Evolutionary conservation across 1,284 basidiomycete species (phyloP), one percentile per base, ranked within the genome.

Genomic region (Fomitopsis palustris): DNA sequence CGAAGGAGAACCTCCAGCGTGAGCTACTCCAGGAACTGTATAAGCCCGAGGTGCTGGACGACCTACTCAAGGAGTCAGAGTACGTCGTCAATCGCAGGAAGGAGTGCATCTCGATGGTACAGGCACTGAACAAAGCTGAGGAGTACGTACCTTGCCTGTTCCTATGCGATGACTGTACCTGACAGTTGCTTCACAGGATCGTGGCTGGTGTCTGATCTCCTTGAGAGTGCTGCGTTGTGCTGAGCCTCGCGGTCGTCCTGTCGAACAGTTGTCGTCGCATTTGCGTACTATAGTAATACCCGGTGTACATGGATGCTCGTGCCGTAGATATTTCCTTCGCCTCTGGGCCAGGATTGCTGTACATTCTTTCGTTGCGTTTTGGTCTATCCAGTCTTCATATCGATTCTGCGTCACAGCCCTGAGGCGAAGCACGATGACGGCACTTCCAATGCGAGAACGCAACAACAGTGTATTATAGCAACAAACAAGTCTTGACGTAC

Each of bases 1-100:
- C 95, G 63, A 98, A 98, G 78, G 95, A 98, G 76, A 88, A 92
- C 72, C 79, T 97, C 64, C 95, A 97, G 76, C 83, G 87, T 64
- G 94, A 96, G 76, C 81, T 97, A 49, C 76, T 97, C 58, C 88
- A 93, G 69, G 92, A 95, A 75, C 78, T 95, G 29, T 95, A 95
- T 78, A 93, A 95, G 74, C 89, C 93, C 4, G 95, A 97, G 31
- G 92, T 95, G 12, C 80, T 98, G 31, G 93, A 96, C 53, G 94
- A 96, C 61, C 75, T 97, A 62, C 80, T 97, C 69, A 96, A 96
- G 79, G 95, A 97, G 80, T 93, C 90, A 65, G 92, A 94, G 69
- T 86, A 80, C 64, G 89, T 95, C 58, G 87, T 95, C 43, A 87
- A 79, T 73, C 80, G 94, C 70, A 84, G 94, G 75, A 94, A 93